Evolutionary conservation across 176 grass and related monocot species (phyloP), one percentile per base, ranked within the genome.

Genomic region (Calamus simplicifolius): DNA sequence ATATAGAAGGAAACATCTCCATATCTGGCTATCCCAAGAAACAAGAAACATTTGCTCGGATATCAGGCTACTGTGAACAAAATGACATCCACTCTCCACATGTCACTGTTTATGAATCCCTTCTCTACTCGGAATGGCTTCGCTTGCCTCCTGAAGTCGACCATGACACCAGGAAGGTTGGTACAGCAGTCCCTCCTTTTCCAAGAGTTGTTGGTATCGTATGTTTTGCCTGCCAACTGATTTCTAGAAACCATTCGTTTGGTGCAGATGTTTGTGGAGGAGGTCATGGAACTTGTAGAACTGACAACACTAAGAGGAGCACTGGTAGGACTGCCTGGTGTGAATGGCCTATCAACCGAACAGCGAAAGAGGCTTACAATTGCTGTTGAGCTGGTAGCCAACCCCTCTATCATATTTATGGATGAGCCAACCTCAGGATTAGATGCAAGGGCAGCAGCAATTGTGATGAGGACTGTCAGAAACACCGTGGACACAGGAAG

Each of bases 361-460:
- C 90, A 95, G 57, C 26, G 90, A 30, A 95, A 95, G 64, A 95
- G 90, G 61, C 75, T 95, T 30, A 95, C 90, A 3, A 89, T 95
- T 80, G 85, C 90, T 19, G 90, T 95, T 50, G 90, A 95, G 60
- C 80, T 95, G 28, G 90, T 89, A 19, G 85, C 90, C 31, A 95
- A 95, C 49, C 90, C 90, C 27, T 89, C 90, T 50, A 95, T 95
- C 74, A 89, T 95, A 81, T 95, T 95, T 67, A 86, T 95, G 90
- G 90, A 95, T 26, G 90, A 95, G 57, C 90, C 85, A 50, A 95
- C 90, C 35, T 95, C 90, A 31, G 90, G 85, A 50, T 55, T 95
- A 30, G 85, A 95, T 67, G 90, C 90, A 3, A 95, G 90, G 72
- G 90, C 90, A 25, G 85, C 85, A 75, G 90, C 90, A 50, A 95